Conservation (phyloP, 805 yeast species). For the Candida pseudoglaebosa region DNA sequence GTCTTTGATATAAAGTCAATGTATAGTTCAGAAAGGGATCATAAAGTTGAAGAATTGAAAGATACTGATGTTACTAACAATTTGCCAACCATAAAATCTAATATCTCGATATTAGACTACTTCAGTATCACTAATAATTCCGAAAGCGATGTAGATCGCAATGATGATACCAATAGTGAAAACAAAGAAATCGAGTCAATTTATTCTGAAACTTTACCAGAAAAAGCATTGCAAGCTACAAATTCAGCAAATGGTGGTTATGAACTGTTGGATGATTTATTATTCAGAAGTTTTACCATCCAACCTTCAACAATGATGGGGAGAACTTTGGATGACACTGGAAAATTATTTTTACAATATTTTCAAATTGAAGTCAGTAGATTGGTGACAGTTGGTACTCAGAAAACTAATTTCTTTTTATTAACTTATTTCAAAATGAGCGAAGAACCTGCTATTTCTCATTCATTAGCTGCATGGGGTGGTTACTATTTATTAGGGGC, state of each 20-base stretch:
- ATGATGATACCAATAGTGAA: background rate
- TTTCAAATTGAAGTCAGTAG: constrained; percentile 1
- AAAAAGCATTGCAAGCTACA: background rate
- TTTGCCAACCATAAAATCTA: background rate
- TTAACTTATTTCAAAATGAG: background rate
- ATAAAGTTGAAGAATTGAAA: background rate
- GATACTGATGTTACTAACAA: background rate
- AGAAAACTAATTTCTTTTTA: background rate
- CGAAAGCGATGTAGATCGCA: background rate
- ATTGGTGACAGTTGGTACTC: constrained; percentile 1
- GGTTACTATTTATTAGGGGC: constrained; percentile 1
- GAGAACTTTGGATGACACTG: background rate
- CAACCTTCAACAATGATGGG: background rate
- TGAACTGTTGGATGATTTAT: constrained; percentile 3
- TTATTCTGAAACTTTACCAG: background rate
- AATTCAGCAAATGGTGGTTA: background rate
- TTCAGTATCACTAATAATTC: background rate
- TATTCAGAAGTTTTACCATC: background rate
- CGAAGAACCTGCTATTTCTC: constrained; percentile 2
- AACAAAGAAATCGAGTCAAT: background rate
- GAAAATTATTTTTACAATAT: constrained; percentile 1
- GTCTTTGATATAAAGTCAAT: background rate
- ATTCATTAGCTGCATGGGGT: constrained; percentile 2
- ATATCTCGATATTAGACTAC: background rate
- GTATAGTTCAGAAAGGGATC: background rate